Base-by-base conservation (phyloP, 2,329 filamentous ascomycete genomes). In the Penicillium hordei region DNA sequence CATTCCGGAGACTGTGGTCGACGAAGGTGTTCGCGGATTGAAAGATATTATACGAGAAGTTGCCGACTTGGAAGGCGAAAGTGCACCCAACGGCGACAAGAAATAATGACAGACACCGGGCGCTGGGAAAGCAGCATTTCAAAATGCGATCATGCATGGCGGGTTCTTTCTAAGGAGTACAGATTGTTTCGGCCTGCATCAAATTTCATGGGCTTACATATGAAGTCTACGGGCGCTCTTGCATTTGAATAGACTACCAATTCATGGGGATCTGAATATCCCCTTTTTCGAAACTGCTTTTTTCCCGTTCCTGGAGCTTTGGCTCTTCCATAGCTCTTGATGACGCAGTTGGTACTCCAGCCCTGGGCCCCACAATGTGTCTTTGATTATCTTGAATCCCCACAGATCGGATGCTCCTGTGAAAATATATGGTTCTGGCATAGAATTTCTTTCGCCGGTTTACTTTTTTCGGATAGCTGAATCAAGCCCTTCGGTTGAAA, bases 11-110 rank as follows among this genome's bases (percentile, higher is more conserved):
- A 69, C 68, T 4, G 80, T 81, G 6, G 77, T 85, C 27, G 74
- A 77, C 31, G 78, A 80, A 56, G 83, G 82, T 0, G 77, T 82
- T 8, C 78, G 76, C 57, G 78, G 79, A 19, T 72, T 86, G 39
- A 79, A 79, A 67, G 79, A 77, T 55, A 80, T 82, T 61, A 66
- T 86, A 64, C 75, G 82, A 55, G 77, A 78, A 61, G 76, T 83
- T 25, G 79, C 80, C 45, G 79, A 77, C 21, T 65, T 80, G 19
- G 75, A 78, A 54, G 77, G 76, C 45, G 78, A 78, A 38, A 60
- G 58, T 40, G 51, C 55, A 21, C 50, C 59, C 8, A 66, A 66
- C 23, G 64, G 64, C 9, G 63, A 66, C 40, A 66, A 65, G 57
- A 66, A 66, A 39, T 66, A 57, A 66, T 34, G 43, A 25, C 34